Conservation (phyloP, 805 yeast species). For the Sungouiozyma intestinalis region DNA sequence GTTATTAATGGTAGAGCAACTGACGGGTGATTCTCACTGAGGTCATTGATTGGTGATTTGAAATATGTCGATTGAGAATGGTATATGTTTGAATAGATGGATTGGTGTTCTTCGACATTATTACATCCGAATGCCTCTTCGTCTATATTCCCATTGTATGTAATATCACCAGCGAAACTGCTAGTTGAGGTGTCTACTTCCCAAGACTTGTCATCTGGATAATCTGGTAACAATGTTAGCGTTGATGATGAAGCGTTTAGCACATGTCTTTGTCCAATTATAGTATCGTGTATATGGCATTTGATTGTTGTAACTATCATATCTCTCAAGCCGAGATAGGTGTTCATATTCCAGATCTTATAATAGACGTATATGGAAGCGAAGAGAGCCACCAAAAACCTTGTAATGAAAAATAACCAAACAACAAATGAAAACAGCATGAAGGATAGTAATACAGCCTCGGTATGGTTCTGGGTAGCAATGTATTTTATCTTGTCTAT, state of each 20-base stretch:
- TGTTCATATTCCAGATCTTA: slow-evolving; percentile 32
- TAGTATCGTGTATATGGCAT: slow-evolving; percentile 39
- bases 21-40: neutral
- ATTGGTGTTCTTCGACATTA: neutral
- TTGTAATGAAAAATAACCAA: slow-evolving; percentile 58
- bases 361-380: slow-evolving; percentile 44
- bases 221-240: slow-evolving; percentile 1
- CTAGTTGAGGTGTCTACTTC: neutral
- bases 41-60: neutral
- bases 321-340: slow-evolving; percentile 41
- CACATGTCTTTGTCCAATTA: slow-evolving; percentile 8
- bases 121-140: neutral
- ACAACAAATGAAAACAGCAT: slow-evolving; percentile 66
- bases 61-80: neutral
- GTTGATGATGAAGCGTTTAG: neutral
- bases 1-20: neutral
- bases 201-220: neutral
- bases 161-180: neutral
- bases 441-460: slow-evolving; percentile 60
- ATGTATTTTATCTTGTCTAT: slow-evolving; percentile 41
- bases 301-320: slow-evolving; percentile 55
- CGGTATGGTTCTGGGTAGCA: slow-evolving; percentile 47
- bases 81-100: neutral
- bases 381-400: slow-evolving; percentile 41
- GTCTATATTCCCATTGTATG: neutral